A percentile compares a stretch with the other conserved stretches of the same genome.
Evolutionary conservation across 495 filamentous ascomycete species (phyloP).

Genomic region (Neurospora sp.): DNA sequence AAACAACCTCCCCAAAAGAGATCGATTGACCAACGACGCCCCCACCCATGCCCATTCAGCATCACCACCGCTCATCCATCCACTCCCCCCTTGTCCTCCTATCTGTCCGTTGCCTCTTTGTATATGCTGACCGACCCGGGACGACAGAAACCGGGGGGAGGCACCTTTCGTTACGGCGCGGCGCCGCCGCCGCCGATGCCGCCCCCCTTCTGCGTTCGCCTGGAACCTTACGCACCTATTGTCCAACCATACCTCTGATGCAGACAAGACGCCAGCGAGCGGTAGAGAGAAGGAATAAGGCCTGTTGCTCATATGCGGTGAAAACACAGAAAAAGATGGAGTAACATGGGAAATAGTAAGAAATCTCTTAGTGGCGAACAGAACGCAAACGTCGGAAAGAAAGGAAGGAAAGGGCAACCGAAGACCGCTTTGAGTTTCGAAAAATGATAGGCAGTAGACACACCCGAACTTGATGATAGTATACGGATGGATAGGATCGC

Average conservation of each 20-base stretch:
- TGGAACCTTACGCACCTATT: not conserved
- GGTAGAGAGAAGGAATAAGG: not conserved
- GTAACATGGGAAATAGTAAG: not conserved
- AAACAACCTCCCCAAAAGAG: conserved; percentile 4
- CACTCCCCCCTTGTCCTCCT: not conserved
- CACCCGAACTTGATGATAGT: not conserved
- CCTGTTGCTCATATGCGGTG: not conserved
- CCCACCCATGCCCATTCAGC: not conserved
- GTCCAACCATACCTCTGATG: not conserved
- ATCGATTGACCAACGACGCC: not conserved
- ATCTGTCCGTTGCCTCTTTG: not conserved
- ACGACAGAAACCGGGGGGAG: not conserved
- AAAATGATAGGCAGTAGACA: not conserved
- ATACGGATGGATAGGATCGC: not conserved
- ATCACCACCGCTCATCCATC: not conserved
- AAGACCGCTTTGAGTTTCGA: not conserved
- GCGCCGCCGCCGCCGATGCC: not conserved
- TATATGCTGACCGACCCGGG: not conserved
- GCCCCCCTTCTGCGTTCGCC: not conserved
- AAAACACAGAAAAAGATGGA: not conserved
- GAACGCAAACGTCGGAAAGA: not conserved
- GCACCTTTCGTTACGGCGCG: not conserved
- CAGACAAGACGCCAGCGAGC: not conserved
- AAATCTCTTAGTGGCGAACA: not conserved
- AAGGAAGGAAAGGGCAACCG: not conserved